phyloP scores from a whole-genome alignment of 352 stramenopile species.

The Pythium myriotylum region DNA sequence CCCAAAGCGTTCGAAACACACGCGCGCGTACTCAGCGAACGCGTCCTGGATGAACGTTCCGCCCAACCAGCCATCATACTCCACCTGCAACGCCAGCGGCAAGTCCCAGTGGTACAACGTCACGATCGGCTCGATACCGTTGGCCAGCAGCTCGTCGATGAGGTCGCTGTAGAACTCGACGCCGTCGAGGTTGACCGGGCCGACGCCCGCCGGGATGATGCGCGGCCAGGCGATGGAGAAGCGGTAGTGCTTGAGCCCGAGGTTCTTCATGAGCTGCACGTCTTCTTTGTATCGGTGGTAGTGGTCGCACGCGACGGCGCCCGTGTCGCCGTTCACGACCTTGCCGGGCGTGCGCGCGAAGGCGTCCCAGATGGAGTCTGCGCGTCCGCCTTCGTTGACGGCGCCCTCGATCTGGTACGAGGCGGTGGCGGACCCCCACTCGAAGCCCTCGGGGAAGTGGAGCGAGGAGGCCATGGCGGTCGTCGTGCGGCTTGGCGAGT shows the following conservation, averaged over 20 bases:
- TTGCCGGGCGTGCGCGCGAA: slow-evolving; percentile 25
- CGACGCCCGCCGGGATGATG: slow-evolving; percentile 57
- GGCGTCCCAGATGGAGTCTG: slow-evolving; percentile 85
- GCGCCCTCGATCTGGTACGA: slow-evolving; percentile 94
- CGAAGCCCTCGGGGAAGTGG: slow-evolving; percentile 59
- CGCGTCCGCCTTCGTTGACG: slow-evolving; percentile 71
- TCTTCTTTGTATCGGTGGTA: slow-evolving; percentile 90
- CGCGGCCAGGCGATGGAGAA: slow-evolving; percentile 93
- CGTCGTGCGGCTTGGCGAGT: neutral
- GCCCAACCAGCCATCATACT: slow-evolving; percentile 59
- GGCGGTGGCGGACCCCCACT: slow-evolving; percentile 87
- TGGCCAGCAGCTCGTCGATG: slow-evolving; percentile 75
- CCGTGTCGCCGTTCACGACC: slow-evolving; percentile 33
- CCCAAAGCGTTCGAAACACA: slow-evolving; percentile 89
- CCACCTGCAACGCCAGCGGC: slow-evolving; percentile 70
- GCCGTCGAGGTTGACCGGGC: slow-evolving; percentile 73
- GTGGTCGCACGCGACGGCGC: slow-evolving; percentile 90
- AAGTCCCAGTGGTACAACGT: slow-evolving; percentile 98
- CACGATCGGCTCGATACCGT: slow-evolving; percentile 86
- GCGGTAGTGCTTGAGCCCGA: slow-evolving; percentile 91
- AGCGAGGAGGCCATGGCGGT: neutral
- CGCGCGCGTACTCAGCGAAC: slow-evolving; percentile 84
- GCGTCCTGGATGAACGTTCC: slow-evolving; percentile 54
- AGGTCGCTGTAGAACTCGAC: slow-evolving; percentile 92
- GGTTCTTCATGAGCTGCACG: slow-evolving; percentile 87